Evolutionary conservation across 169 alveolate genomes (phyloP).

Genomic region (Babesia bigemina): DNA sequence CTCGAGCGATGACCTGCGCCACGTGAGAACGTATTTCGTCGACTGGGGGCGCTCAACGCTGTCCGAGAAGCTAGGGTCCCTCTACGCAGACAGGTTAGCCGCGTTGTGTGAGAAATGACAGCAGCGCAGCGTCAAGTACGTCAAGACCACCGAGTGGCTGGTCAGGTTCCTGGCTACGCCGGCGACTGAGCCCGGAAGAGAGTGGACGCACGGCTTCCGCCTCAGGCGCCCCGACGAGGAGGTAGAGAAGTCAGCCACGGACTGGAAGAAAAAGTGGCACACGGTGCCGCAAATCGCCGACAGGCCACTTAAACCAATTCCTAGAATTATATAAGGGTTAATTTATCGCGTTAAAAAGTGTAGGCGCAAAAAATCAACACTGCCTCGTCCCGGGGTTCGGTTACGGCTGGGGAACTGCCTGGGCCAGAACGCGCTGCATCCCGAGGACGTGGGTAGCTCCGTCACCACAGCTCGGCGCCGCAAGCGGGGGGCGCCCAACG

Average conservation of each 20-base stretch:
- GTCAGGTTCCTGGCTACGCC: constrained; percentile 43
- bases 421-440: constrained; percentile 16
- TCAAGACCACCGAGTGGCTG: constrained; percentile 43
- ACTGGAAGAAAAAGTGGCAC: constrained; percentile 68
- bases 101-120: neutral
- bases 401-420: constrained; percentile 24
- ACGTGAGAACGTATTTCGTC: constrained; percentile 68
- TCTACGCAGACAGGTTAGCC: constrained; percentile 59
- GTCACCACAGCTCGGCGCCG: constrained; percentile 67
- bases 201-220: constrained; percentile 66
- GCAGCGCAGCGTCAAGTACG: constrained; percentile 57
- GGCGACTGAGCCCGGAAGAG: constrained; percentile 51
- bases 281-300: constrained; percentile 11
- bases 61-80: constrained; percentile 68
- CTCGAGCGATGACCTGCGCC: constrained; percentile 13
- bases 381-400: neutral
- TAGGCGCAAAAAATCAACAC: neutral
- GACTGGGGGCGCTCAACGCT: constrained; percentile 79
- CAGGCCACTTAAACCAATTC: neutral
- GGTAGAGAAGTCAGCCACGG: constrained; percentile 9
- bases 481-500: constrained; percentile 48
- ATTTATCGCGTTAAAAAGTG: neutral
- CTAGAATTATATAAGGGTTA: neutral
- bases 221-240: constrained; percentile 60
- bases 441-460: constrained; percentile 32